Evolutionary conservation across 2,329 filamentous ascomycete species (phyloP).

Genomic region (Aspergillus ustus): DNA sequence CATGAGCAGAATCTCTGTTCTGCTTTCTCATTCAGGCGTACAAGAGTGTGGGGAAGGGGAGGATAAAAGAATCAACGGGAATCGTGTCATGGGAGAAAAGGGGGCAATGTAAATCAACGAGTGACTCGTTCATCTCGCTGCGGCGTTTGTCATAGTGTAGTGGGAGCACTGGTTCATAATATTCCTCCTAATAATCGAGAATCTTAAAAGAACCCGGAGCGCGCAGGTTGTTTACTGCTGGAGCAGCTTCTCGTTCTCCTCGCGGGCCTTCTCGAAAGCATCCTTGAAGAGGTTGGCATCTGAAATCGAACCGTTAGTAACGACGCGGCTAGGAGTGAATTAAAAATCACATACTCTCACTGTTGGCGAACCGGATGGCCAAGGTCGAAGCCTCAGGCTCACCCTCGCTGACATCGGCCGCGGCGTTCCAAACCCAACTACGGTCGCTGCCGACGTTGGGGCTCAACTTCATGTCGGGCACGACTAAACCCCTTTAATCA

Average conservation of each 20-base stretch:
- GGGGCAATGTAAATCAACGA: constrained; percentile 15
- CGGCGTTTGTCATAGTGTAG: constrained; percentile 4
- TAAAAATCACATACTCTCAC: constrained; percentile 74
- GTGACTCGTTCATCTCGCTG: constrained; percentile 17
- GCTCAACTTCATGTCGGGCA: constrained; percentile 97
- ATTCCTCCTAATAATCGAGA: constrained; percentile 17
- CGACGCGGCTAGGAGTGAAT: neutral
- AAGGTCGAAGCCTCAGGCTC: constrained; percentile 95
- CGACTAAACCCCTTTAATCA: constrained; percentile 62
- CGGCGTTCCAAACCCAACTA: constrained; percentile 99
- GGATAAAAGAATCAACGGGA: constrained; percentile 14
- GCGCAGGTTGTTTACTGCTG: constrained; percentile 46
- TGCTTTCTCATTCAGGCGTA: constrained; percentile 32
- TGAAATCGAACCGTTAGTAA: constrained; percentile 44
- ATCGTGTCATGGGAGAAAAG: constrained; percentile 12
- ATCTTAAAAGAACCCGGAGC: neutral
- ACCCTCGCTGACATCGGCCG: constrained; percentile 96
- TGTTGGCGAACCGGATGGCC: constrained; percentile 96
- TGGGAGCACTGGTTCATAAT: constrained; percentile 19
- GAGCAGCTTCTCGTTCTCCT: constrained; percentile 92
- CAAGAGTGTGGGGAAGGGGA: constrained; percentile 16
- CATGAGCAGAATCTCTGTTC: constrained; percentile 28
- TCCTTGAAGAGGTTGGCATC: constrained; percentile 98
- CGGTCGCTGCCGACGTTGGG: constrained; percentile 98
- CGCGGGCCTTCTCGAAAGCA: constrained; percentile 92